phyloP scores from a whole-genome alignment of 2,329 filamentous ascomycete genomes.

The Fusarium sp. region DNA sequence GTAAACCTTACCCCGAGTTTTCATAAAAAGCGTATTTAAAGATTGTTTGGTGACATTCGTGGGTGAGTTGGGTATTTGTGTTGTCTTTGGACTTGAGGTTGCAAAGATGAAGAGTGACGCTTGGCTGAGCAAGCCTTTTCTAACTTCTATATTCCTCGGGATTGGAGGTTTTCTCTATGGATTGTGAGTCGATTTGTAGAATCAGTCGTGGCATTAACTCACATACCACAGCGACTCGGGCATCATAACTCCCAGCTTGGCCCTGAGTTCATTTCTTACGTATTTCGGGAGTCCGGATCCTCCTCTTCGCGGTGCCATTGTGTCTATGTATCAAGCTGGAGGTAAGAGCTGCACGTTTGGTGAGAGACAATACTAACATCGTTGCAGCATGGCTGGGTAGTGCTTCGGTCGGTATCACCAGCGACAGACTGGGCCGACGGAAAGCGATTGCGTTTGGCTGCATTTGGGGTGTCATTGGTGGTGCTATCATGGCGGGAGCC shows the following conservation, averaged over 20 bases:
- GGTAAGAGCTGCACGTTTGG: constrained; percentile 28
- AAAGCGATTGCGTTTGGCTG: constrained; percentile 58
- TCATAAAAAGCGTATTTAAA: constrained; percentile 22
- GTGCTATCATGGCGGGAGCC: constrained; percentile 57
- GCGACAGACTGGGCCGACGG: constrained; percentile 54
- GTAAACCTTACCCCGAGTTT: constrained; percentile 28
- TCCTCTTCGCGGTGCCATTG: constrained; percentile 55
- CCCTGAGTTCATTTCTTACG: constrained; percentile 51
- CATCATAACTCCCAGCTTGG: constrained; percentile 57
- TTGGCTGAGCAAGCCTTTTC: constrained; percentile 55
- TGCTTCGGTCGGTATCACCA: constrained; percentile 55
- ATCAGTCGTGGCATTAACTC: accelerated
- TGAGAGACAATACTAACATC: not conserved
- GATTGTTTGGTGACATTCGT: not conserved
- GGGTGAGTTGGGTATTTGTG: not conserved
- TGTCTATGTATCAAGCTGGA: constrained; percentile 57
- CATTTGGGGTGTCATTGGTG: constrained; percentile 55
- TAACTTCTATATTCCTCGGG: constrained; percentile 56
- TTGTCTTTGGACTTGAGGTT: accelerated
- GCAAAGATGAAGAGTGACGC: constrained; percentile 45
- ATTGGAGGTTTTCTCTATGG: constrained; percentile 58
- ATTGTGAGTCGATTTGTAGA: constrained; percentile 45
- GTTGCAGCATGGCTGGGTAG: constrained; percentile 55
- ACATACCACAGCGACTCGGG: constrained; percentile 53
- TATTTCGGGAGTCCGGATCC: constrained; percentile 55